Base-by-base conservation (phyloP, 371 early-diverging fungal genomes). In the Mucor saturninus region DNA sequence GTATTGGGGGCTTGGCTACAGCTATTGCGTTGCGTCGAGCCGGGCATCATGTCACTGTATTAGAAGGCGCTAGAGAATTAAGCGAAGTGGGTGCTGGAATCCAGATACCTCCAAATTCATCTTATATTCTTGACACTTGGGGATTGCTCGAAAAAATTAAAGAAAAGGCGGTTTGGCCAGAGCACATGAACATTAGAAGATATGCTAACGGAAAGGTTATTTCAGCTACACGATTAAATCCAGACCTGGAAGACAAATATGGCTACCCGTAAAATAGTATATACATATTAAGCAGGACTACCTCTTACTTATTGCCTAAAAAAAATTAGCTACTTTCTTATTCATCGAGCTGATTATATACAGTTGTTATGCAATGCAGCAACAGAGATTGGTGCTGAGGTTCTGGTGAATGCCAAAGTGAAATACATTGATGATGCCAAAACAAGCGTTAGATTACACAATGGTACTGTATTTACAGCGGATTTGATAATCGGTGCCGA, bases 1-100 rank as follows among this genome's bases (percentile, higher is more conserved):
- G 72, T 28, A 58, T 71, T 32, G 72, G 72, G 38, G 72, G 72
- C 37, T 60, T 71, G n/a, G 67, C 72, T 43, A 38, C 68, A 54
- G 72, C 72, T 7, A 71, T 71, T 49, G 72, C 72, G 10, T 37
- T 71, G 11, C 29, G 61, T 14, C 61, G 68, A 10, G 59, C 64
- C 57, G 68, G 68, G 13, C 72, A 71, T 29, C 60, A 64, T 26
- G 68, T 71, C 35, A 67, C 53, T 29, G 72, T 71, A 4, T 54
- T 67, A 8, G 72, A 72, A 49, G 62, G 61, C 28, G 72, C 72
- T 11, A 45, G 56, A 4, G 52, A 64, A 37, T 45, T 72, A 40
- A 64, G 58, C 26, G 72, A 72, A 58, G 65, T 72, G 6, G 72
- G 72, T 58, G 72, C 72, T 15, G 72, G 72, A 56, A 72, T 72